These are phyloP conservation scores for Hypoxylon lenormandii DNA, from an alignment of 495 filamentous ascomycete species.

Conservation along the genomic window DNA sequence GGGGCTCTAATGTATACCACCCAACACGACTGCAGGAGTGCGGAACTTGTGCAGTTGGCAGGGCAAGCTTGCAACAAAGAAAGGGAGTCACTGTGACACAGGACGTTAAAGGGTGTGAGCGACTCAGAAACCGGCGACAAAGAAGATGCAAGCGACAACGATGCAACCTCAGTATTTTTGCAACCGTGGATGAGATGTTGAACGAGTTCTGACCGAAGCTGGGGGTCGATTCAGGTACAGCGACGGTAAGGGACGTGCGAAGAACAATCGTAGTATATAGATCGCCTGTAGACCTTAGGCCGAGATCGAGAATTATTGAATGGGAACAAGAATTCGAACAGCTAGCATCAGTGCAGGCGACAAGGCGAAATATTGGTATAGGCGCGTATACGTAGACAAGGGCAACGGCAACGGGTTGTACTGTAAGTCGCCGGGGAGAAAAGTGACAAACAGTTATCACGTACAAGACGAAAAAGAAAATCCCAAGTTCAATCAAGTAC, in stretches of 20 bases:
- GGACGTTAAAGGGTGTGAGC: neutral
- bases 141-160: slow-evolving; percentile 1
- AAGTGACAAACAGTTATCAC: slow-evolving; percentile 7
- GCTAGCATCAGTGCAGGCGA: too few species aligned
- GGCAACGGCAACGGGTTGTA: too few species aligned
- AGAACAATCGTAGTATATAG: too few species aligned
- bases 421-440: slow-evolving; percentile 9
- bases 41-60: neutral
- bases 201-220: neutral
- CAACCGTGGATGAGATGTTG: neutral
- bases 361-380: too few species aligned
- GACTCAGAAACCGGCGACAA: slow-evolving; percentile 18
- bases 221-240: too few species aligned
- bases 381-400: too few species aligned
- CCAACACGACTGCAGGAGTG: slow-evolving; percentile 1
- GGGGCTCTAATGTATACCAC: neutral
- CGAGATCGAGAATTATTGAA: too few species aligned
- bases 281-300: too few species aligned
- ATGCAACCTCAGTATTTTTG: neutral
- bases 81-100: neutral
- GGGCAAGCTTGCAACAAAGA: slow-evolving; percentile 24
- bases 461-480: slow-evolving; percentile 2
- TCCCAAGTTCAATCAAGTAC: slow-evolving; percentile 21
- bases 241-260: too few species aligned
- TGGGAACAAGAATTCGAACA: too few species aligned